These are phyloP conservation scores for Echinosophora koreensis DNA, from an alignment of 306 rosid genomes.

Conservation along the genomic window DNA sequence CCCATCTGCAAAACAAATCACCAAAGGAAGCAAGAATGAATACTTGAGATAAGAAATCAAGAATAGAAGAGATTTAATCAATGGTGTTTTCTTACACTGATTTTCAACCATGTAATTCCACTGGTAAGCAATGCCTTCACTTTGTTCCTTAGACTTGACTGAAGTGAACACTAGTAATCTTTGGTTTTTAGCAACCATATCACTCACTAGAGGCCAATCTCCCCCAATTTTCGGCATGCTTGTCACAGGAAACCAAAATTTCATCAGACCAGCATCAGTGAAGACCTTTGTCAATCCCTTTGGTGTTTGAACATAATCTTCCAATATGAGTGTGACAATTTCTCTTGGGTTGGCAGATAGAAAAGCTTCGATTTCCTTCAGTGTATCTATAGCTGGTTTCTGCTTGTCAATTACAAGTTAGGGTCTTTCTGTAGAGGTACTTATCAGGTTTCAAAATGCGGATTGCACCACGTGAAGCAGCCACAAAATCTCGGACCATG, in stretches of 20 bases:
- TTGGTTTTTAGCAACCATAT: conserved; percentile 79
- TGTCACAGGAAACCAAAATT: conserved; percentile 72
- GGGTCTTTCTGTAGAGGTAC: neutral
- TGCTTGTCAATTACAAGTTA: conserved; percentile 38
- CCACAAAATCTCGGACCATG: too few relatives aligned
- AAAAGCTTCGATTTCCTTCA: conserved; percentile 73
- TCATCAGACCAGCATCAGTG: conserved; percentile 61
- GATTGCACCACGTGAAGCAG: too few relatives aligned
- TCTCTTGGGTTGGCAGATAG: conserved; percentile 68
- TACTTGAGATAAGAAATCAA: neutral
- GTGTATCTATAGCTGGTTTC: conserved; percentile 76
- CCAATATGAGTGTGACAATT: conserved; percentile 79
- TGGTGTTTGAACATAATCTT: conserved; percentile 75
- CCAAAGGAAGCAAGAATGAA: neutral
- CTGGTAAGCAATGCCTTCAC: conserved; percentile 87
- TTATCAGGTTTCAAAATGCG: neutral
- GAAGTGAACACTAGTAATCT: conserved; percentile 82
- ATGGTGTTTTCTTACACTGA: conserved; percentile 64
- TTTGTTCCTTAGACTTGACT: conserved; percentile 59
- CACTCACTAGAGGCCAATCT: conserved; percentile 77
- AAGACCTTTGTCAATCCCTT: conserved; percentile 78
- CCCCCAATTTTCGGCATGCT: conserved; percentile 68
- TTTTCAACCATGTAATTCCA: conserved; percentile 95
- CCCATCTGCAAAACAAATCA: conserved; percentile 62
- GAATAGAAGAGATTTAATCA: neutral